Base-by-base conservation (phyloP, 2,329 filamentous ascomycete genomes). In the Malbranchea zuffiana region DNA sequence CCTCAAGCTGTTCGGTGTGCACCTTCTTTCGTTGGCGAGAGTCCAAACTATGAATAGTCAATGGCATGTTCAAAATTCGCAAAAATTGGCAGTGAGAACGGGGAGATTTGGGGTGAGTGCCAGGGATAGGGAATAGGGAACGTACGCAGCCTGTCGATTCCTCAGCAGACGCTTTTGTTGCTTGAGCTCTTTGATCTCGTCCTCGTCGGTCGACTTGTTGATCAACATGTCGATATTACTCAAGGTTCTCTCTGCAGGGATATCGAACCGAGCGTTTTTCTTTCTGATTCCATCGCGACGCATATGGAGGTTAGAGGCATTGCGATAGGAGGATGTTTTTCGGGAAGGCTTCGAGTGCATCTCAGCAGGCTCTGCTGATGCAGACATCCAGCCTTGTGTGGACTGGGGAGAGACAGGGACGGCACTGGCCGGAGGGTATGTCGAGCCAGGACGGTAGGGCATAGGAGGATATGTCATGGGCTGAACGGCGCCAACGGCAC, bases 181-280 rank as follows among this genome's bases (percentile, higher is more conserved):
- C 74, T 98, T 98, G 53, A 98, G 72, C 66, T 96, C 87, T 71
- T 94, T 96, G 67, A 94, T 82, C 67, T 93, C 81, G 47, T 90
- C 78, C 54, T 96, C 88, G 39, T 76, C 85, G 32, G 50, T 61
- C 23, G 85, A 88, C 62, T 84, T 78, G 36, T 80, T 72, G 61
- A 98, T 96, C 54, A 96, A 72, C 44, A 84, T 74, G 60, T 98
- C 90, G 62, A 98, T 96, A 65, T 92, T 96, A 68, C 75, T 79
- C 50, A 98, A 74, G 54, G 87, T 96, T 44, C 87, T 77, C 65
- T 95, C 90, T 29, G 83, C 78, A 6, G 90, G 90, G 49, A 98
- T 98, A 55, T 96, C 88, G 62, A 96, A 95, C 49, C 88, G 82
- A 47, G 87, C 86, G 55, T 96, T 98, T 80, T 96, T 96, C 78